Conservation (phyloP, 306 rosid species). For the Cyclanthera cordifolia region DNA sequence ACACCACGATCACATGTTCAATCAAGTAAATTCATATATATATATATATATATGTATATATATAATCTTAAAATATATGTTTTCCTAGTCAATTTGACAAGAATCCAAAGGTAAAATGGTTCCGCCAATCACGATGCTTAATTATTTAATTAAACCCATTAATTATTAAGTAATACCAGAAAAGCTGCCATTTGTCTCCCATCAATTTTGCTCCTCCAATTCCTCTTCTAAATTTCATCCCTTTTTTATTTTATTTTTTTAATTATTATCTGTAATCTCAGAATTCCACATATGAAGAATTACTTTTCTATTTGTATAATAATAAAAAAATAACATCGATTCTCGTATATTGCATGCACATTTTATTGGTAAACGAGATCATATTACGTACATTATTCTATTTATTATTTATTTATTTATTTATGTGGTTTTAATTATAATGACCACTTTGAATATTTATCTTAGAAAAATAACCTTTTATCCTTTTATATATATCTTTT, state of each 20-base stretch:
- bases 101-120: slow-evolving; percentile 39
- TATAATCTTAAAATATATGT: too few relatives aligned
- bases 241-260: too few relatives aligned
- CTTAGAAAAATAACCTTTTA: neutral
- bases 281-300: neutral
- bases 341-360: neutral
- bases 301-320: neutral
- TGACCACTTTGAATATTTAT: neutral
- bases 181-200: slow-evolving; percentile 2
- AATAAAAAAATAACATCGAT: neutral
- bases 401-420: too few relatives aligned
- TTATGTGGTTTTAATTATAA: neutral
- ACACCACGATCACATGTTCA: too few relatives aligned
- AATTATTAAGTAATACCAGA: neutral
- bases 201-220: neutral
- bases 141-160: neutral
- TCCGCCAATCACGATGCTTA: slow-evolving; percentile 64
- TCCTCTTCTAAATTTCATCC: neutral
- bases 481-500: neutral
- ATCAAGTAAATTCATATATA: too few relatives aligned
- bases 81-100: slow-evolving; percentile 2
- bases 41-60: too few relatives aligned
- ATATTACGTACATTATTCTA: neutral
- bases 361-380: neutral
- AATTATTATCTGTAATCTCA: neutral